A percentile compares a stretch with the other conserved stretches of the same genome.
These are phyloP conservation scores for Aphanomyces astaci DNA, from an alignment of 352 stramenopile genomes.

Conservation along the genomic window DNA sequence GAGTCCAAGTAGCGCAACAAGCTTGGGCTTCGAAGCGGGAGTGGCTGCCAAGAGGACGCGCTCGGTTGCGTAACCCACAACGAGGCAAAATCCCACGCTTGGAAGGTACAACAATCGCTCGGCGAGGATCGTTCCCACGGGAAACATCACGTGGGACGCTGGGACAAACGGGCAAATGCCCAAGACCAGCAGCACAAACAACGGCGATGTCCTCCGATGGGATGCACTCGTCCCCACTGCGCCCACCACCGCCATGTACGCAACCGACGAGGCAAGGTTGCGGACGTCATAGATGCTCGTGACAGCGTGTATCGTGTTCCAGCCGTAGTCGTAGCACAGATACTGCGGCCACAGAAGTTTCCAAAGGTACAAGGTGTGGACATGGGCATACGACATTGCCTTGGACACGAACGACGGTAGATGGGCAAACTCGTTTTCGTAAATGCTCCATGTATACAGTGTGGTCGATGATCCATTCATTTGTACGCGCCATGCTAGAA, in stretches of 20 bases:
- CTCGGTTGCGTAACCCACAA: constrained; percentile 39
- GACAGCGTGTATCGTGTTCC: constrained; percentile 73
- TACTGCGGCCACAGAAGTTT: constrained; percentile 83
- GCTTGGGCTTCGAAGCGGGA: neutral
- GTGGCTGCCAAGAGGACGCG: constrained; percentile 12
- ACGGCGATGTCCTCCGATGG: constrained; percentile 25
- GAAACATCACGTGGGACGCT: constrained; percentile 86
- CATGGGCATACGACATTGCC: constrained; percentile 72
- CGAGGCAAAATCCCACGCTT: constrained; percentile 71
- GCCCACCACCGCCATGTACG: constrained; percentile 48
- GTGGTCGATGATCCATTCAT: constrained; percentile 57
- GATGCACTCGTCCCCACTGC: constrained; percentile 10
- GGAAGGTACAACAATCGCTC: constrained; percentile 89
- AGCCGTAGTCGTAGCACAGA: constrained; percentile 89
- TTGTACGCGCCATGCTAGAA: constrained; percentile 32
- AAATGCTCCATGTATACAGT: constrained; percentile 74
- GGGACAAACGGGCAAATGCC: constrained; percentile 82
- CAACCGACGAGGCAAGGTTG: constrained; percentile 48
- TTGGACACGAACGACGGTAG: constrained; percentile 31
- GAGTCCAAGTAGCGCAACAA: neutral
- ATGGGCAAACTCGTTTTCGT: constrained; percentile 82
- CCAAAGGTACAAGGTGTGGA: constrained; percentile 81
- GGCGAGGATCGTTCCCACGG: constrained; percentile 85
- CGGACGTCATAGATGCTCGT: constrained; percentile 40
- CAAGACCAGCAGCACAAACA: constrained; percentile 57